phyloP scores from a whole-genome alignment of 805 yeast species.

The Saccharomycopsis capsularis region DNA sequence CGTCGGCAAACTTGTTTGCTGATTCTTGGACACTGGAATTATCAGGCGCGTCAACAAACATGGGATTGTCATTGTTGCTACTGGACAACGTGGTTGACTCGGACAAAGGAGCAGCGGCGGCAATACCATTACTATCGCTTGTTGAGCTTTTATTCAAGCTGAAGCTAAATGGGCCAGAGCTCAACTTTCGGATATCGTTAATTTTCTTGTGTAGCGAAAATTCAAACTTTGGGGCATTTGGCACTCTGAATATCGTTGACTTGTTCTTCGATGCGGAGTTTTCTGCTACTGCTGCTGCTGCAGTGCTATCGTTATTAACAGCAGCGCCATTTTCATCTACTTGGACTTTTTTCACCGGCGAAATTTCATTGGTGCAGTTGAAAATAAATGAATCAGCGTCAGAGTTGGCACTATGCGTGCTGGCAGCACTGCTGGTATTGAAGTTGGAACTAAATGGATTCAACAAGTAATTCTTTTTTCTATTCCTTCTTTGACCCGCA shows the following conservation, averaged over 20 bases:
- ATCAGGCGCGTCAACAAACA: too few species aligned
- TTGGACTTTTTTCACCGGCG: slow-evolving; percentile 17
- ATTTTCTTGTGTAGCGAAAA: slow-evolving; percentile 4
- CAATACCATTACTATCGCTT: too few species aligned
- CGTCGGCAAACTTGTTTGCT: background rate
- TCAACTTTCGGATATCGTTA: background rate
- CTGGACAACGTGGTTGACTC: background rate
- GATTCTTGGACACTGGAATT: background rate
- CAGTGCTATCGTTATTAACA: background rate
- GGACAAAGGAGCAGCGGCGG: too few species aligned
- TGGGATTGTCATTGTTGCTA: background rate
- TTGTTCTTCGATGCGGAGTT: too few species aligned
- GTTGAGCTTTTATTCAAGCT: background rate
- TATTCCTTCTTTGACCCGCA: background rate
- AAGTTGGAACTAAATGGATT: background rate
- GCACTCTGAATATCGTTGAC: background rate
- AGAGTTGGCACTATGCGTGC: background rate
- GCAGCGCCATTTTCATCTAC: slow-evolving; percentile 10
- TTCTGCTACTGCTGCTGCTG: background rate
- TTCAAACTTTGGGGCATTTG: slow-evolving; percentile 10
- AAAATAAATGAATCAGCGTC: slow-evolving; percentile 16
- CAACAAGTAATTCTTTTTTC: slow-evolving; percentile 6
- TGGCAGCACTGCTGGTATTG: slow-evolving; percentile 1
- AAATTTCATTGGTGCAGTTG: slow-evolving; percentile 12
- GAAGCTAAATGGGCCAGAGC: background rate